Evolutionary conservation across 176 grass and related monocot species (phyloP), one percentile per base, ranked within the genome.

Genomic region (Musa acuminata): DNA sequence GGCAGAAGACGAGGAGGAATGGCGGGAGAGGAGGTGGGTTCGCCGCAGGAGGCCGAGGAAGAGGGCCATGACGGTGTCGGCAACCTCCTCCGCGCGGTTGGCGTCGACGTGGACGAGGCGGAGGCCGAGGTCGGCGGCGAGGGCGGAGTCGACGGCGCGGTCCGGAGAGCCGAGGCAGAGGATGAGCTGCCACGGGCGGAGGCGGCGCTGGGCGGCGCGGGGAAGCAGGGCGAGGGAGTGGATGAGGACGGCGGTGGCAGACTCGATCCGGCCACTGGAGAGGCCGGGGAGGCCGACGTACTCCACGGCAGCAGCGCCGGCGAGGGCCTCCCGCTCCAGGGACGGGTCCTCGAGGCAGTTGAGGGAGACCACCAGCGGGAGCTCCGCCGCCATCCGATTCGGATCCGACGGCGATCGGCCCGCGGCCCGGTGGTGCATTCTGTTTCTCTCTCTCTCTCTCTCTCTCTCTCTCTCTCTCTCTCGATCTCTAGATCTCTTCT

Each of bases 61-160:
- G 49, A 97, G 94, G 49, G 94, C 94, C 94, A 93, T 97, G 77
- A 97, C 90, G 53, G 90, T 97, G 84, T 97, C 94, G 27, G 94
- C 90, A 16, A 97, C 87, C 90, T 97, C 94, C 84, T 97, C 90
- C 11, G 94, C 87, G 49, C 94, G 85, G 85, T 85, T 85, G 53
- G 90, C 85, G 73, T 97, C 94, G 50, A 97, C 90, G 49, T 93
- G 94, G 11, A 93, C 80, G 9, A 91, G 90, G 72, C 90, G 79
- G 70, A 97, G 85, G 19, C 93, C 90, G 53, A 97, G 87, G 81
- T 97, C 94, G 4, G 87, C 79, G 53, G 94, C 94, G 1, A 63
- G 67, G 11, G 87, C 90, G 6, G 90, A 82, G 82, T 97, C 90
- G 2, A 85, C 90, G 22, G 90, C 87, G 63, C 94, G 94, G 90